A percentile compares a stretch with the other conserved stretches of the same genome.
Conservation (phyloP, 495 filamentous ascomycete genomes). For the Chaetomium cochliodes region DNA sequence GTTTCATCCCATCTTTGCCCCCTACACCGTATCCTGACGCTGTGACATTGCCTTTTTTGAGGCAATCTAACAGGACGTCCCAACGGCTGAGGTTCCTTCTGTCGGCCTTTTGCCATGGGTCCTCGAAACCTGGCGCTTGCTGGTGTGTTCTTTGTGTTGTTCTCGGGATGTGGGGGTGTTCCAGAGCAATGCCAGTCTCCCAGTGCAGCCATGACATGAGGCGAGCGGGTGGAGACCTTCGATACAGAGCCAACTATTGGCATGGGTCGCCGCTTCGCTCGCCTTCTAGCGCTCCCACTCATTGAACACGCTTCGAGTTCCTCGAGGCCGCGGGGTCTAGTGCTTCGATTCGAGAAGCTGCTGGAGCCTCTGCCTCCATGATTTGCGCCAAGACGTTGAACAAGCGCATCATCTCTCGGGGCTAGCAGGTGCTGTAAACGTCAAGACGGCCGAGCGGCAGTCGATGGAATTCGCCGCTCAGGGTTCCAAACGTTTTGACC, state of each 20-base stretch:
- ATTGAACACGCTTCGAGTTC: neutral
- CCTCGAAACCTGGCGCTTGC: constrained; percentile 31
- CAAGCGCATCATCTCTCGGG: constrained; percentile 31
- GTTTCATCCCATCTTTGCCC: constrained; percentile 41
- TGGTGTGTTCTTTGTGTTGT: neutral
- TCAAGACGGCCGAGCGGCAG: neutral
- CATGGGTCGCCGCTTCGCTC: too few species aligned
- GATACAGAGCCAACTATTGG: neutral
- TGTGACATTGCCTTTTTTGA: constrained; percentile 24
- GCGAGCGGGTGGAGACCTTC: neutral
- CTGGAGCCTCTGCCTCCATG: constrained; percentile 26
- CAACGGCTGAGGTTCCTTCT: constrained; percentile 16
- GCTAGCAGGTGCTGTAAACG: constrained; percentile 25
- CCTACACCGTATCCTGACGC: constrained; percentile 23
- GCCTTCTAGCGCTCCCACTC: too few species aligned
- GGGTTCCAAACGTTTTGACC: constrained; percentile 29
- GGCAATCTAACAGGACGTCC: constrained; percentile 16
- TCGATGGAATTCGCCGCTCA: constrained; percentile 23
- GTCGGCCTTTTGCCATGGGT: constrained; percentile 11
- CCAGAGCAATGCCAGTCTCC: constrained; percentile 7
- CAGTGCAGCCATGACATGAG: constrained; percentile 5
- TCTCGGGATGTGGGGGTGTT: constrained; percentile 11
- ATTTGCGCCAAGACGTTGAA: constrained; percentile 25
- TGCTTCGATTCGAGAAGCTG: constrained; percentile 8
- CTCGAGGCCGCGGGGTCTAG: neutral